Base-by-base conservation (phyloP, 768 basidiomycete genomes). In the Boletus patriciae region DNA sequence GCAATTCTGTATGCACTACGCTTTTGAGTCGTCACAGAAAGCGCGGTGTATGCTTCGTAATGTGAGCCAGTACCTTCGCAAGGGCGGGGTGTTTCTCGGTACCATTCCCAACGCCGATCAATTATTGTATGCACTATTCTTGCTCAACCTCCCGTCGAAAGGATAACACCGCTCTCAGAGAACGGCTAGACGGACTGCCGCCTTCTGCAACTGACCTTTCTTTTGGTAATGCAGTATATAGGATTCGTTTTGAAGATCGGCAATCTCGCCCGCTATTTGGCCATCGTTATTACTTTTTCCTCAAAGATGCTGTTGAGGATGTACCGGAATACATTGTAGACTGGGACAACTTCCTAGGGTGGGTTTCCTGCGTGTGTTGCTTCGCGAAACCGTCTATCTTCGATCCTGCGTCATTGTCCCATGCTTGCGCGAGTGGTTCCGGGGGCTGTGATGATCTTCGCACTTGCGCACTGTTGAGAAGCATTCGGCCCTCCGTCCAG, bases 1-100 rank as follows among this genome's bases (percentile, higher is more conserved):
- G 93, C 97, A 99, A 70, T 99, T 99, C 71, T 98, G 97, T 73
- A 98, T 99, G 92, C 97, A 99, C 71, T 98, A 99, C 68, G 97
- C 97, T 9, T 98, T 99, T 70, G 94, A 98, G 72, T 88, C 82
- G n/a, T 82, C 85, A 31, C 77, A 82, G 56, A 97, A 97, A 69
- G 90, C 86, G 25, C 82, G 92, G 33, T 88, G 85, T 70, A 97
- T 99, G 97, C 83, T 99, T 33, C 81, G 85, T 37, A 99, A 99
- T 69, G 95, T 94, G 31, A 83, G 85, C 54, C 74, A 80, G 45
- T 87, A 88, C 79, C 77, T 99, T 44, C 78, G 90, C 31, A 77
- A 80, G 27, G 96, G 95, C 25, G 97, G 97, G 5, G 75, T 87
- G n/a, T 97, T 98, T 66, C 83, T 99, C 51, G 97, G 97, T n/a